Conservation (phyloP, 2,329 filamentous ascomycete species). For the Whalleya microplaca region DNA sequence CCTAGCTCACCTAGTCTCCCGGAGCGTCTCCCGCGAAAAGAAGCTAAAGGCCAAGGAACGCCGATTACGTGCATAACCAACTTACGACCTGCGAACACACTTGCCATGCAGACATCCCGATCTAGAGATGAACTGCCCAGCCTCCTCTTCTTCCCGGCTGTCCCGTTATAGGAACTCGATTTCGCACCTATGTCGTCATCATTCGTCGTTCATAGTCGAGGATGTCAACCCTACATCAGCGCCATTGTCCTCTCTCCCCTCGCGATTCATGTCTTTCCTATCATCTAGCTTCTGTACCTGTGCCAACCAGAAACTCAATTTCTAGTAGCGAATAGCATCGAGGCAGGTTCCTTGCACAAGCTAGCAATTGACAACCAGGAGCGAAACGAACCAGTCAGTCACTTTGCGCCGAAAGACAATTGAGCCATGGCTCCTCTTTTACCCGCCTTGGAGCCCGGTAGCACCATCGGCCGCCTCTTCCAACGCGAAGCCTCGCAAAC, state of each 20-base stretch:
- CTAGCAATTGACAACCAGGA: slow-evolving; percentile 1
- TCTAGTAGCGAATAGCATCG: background rate
- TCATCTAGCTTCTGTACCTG: slow-evolving; percentile 9
- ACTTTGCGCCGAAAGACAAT: background rate
- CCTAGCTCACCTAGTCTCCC: slow-evolving; percentile 5
- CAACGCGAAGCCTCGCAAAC: slow-evolving; percentile 16
- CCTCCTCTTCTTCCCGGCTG: slow-evolving; percentile 1
- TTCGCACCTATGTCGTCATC: slow-evolving; percentile 19
- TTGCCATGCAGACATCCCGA: background rate
- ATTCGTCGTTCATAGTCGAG: slow-evolving; percentile 18
- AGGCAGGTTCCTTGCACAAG: slow-evolving; percentile 2
- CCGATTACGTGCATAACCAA: background rate
- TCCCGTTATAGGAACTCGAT: slow-evolving; percentile 2
- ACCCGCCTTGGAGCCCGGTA: slow-evolving; percentile 3
- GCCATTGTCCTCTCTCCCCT: slow-evolving; percentile 4
- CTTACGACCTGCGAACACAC: background rate
- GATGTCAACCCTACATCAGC: slow-evolving; percentile 14
- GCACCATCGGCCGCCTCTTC: slow-evolving; percentile 12
- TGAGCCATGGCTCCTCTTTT: slow-evolving; percentile 28
- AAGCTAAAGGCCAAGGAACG: slow-evolving; percentile 13
- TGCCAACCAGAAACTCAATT: slow-evolving; percentile 2
- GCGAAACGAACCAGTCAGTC: background rate
- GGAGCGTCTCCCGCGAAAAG: slow-evolving; percentile 11
- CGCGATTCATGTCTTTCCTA: slow-evolving; percentile 5
- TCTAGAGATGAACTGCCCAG: slow-evolving; percentile 1